Evolutionary conservation across 257 asterid species (phyloP), one percentile per base, ranked within the genome.

Genomic region (Echites panduratus): DNA sequence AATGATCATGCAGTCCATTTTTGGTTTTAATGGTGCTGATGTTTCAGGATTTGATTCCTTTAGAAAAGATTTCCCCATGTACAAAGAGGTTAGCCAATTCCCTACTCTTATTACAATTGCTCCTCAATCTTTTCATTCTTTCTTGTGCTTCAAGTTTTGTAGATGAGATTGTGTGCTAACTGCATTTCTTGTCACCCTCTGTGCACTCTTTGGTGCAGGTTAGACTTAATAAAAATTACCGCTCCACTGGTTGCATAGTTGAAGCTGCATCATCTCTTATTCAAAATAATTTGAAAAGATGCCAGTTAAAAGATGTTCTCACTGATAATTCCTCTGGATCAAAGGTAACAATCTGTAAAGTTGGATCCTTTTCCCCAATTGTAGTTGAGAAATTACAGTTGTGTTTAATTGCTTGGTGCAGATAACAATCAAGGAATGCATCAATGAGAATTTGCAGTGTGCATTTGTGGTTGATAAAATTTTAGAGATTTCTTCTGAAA

Each of bases 1-100:
- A 49, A 68, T 45, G 58, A 70, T 75, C 63, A 35, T 75, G 80
- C 94, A 91, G 99, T 91, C 97, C 59, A 94, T 91, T 80, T 94
- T 94, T 83, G 88, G 99, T 81, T 94, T 94, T 76, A 94, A 92
- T 71, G 99, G 97, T 50, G 99, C 99, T 77, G 97, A 89, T 82
- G 83, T 73, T 77, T 88, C 90, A 76, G 99, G 97, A 76, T 94
- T 94, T 82, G 89, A 91, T 86, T 91, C 97, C 3, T 94, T 94
- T 61, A 86, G 99, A 50, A 86, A 84, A 87, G 96, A 94, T 85
- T 94, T 91, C 84, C 93, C 89, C n/a, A 73, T 78, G 82, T 85
- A 81, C 82, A 89, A 89, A 94, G 97, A 94, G 99, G 99, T 94
- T 66, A 65, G 85, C 73, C 80, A 72, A 75, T 70, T 69, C 59